A percentile compares a stretch with the other conserved stretches of the same genome.
These are phyloP conservation scores for Isabelozyma rhagii DNA, from an alignment of 805 yeast genomes.

Conservation along the genomic window DNA sequence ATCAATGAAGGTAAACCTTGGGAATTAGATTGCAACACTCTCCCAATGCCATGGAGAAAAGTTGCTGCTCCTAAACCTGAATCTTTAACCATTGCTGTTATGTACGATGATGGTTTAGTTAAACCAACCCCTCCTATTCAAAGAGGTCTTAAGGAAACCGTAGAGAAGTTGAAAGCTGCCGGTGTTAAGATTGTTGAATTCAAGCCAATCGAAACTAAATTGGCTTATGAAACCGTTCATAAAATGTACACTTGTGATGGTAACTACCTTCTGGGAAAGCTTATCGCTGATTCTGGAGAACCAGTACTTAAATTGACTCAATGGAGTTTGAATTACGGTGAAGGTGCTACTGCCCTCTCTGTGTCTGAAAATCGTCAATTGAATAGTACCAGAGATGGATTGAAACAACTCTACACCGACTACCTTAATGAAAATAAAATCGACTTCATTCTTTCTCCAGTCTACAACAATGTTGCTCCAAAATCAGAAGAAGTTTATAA, in stretches of 20 bases:
- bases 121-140: conserved; percentile 65
- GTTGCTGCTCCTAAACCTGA: conserved; percentile 38
- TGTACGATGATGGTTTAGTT: conserved; percentile 63
- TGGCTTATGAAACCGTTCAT: conserved; percentile 58
- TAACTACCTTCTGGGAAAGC: conserved; percentile 50
- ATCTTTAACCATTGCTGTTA: conserved; percentile 55
- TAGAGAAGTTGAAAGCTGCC: conserved; percentile 51
- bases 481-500: conserved; percentile 58
- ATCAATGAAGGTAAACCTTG: conserved; percentile 66
- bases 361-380: conserved; percentile 54
- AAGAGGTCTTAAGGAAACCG: conserved; percentile 54
- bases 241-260: conserved; percentile 67
- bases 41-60: conserved; percentile 54
- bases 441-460: conserved; percentile 67
- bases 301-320: conserved; percentile 63
- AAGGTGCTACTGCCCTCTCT: conserved; percentile 47
- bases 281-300: conserved; percentile 62
- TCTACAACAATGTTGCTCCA: conserved; percentile 71
- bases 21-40: conserved; percentile 45
- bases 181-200: conserved; percentile 57
- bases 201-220: conserved; percentile 54
- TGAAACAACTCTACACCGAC: conserved; percentile 56
- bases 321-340: conserved; percentile 57
- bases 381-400: conserved; percentile 52
- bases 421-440: conserved; percentile 52